Conservation (phyloP, 768 basidiomycete genomes). For the Serendipita sp. region DNA sequence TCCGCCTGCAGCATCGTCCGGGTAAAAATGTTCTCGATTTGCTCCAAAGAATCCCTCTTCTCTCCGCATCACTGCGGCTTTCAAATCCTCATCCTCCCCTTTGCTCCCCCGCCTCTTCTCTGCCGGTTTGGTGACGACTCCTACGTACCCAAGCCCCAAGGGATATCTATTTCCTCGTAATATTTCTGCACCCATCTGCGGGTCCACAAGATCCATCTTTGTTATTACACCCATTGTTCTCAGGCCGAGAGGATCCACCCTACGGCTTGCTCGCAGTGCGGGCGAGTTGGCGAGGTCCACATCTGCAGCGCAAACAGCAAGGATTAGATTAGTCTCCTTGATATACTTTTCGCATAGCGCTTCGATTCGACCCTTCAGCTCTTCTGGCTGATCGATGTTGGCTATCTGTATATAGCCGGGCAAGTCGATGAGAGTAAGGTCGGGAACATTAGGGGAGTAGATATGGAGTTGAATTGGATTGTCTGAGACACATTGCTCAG, state of each 20-base stretch:
- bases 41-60: slow-evolving; percentile 55
- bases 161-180: slow-evolving; percentile 86
- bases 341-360: slow-evolving; percentile 89
- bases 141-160: slow-evolving; percentile 93
- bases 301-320: slow-evolving; percentile 97
- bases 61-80: slow-evolving; percentile 32
- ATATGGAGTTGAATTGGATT: slow-evolving; percentile 95
- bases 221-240: slow-evolving; percentile 96
- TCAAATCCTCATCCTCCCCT: slow-evolving; percentile 15
- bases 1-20: not conserved
- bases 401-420: slow-evolving; percentile 95
- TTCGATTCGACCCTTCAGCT: slow-evolving; percentile 84
- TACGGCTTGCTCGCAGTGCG: slow-evolving; percentile 79
- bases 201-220: slow-evolving; percentile 93
- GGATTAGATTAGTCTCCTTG: slow-evolving; percentile 96
- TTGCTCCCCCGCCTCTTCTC: slow-evolving; percentile 31
- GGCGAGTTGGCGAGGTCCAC: slow-evolving; percentile 98
- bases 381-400: slow-evolving; percentile 89
- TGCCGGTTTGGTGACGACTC: slow-evolving; percentile 77
- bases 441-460: slow-evolving; percentile 89
- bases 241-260: slow-evolving; percentile 86
- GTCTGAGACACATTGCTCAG: slow-evolving; percentile 80
- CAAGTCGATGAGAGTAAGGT: slow-evolving; percentile 92
- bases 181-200: slow-evolving; percentile 67
- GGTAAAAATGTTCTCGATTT: slow-evolving; percentile 41